Percentiles rank a stretch among this genome's conserved stretches.
These are phyloP conservation scores for Schwanniomyces pseudopolymorphus DNA, from an alignment of 805 yeast species.

Conservation along the genomic window DNA sequence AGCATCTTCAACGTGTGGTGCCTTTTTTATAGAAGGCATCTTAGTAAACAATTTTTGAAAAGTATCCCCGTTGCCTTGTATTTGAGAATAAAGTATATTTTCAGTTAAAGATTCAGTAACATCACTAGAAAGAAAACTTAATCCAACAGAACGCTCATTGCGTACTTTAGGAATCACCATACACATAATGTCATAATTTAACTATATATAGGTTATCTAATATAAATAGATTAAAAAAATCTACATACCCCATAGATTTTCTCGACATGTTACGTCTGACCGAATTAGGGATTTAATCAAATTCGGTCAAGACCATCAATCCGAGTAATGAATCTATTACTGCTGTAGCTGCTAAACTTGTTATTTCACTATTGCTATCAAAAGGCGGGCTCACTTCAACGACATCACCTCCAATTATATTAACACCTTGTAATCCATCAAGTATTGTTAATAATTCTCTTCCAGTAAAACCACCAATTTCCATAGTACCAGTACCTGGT, in stretches of 20 bases:
- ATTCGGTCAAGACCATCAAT: conserved; percentile 35
- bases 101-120: neutral
- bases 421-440: conserved; percentile 58
- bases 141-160: neutral
- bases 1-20: neutral
- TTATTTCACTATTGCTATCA: conserved; percentile 59
- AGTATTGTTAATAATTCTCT: conserved; percentile 51
- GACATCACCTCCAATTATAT: conserved; percentile 71
- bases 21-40: neutral
- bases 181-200: neutral
- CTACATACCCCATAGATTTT: neutral
- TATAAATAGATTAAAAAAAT: too few species aligned
- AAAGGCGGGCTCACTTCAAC: conserved; percentile 73
- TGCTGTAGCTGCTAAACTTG: conserved; percentile 66
- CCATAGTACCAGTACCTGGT: conserved; percentile 81
- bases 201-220: too few species aligned
- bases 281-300: neutral
- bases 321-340: conserved; percentile 53
- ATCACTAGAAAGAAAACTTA: neutral
- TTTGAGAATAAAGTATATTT: neutral
- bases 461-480: conserved; percentile 61
- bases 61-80: neutral
- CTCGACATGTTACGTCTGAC: neutral
- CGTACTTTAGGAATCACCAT: neutral
- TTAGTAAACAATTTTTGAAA: neutral